Base-by-base conservation (phyloP, 352 stramenopile species). In the Globisporangium camurandrum region DNA sequence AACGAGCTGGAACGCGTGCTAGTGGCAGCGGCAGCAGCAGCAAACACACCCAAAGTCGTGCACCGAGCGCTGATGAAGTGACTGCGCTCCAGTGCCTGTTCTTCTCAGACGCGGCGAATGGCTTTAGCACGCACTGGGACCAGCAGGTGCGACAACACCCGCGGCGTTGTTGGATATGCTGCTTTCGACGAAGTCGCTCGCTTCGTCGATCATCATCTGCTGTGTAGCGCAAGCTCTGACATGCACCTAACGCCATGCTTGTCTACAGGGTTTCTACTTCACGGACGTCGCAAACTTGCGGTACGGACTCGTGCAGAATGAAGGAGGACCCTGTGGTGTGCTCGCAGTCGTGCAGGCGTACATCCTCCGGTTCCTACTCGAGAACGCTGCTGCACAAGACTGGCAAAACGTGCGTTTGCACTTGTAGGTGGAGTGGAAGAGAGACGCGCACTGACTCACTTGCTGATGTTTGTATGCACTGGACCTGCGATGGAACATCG, bases 291-390 rank as follows among this genome's bases (percentile, higher is more conserved):
- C 31, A 28, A 62, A 78, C 40, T 60, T 90, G 11, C 62, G 71
- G 31, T 98, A 95, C 61, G 94, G 95, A 31, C 66, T 98, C 20
- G 75, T 94, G 43, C 95, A 98, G 67, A 56, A 81, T 45, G 81
- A 98, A 57, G 95, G 95, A 30, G 95, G 95, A 3, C 95, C 95
- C 3, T 98, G 95, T 53, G 95, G 95, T 16, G 89, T 98, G 1
- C 72, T 98, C 14, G 95, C 95, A 11, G 86, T 95, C 6, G 73
- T 98, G 1, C 93, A 98, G 59, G 95, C 80, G 0, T 95, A 96
- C 51, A 72, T 97, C 23, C 59, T 98, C 30, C 67, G 70, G 26
- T 84, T 89, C 42, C 58, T 97, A 14, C 50, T 86, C 16, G 60
- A 70, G 19, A 58, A 59, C 4, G 55, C 50, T 23, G 43, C 56